Percentiles rank a stretch among this genome's conserved stretches.
Conservation (phyloP, 352 stramenopile genomes). For the Pseudoperonospora humuli region DNA sequence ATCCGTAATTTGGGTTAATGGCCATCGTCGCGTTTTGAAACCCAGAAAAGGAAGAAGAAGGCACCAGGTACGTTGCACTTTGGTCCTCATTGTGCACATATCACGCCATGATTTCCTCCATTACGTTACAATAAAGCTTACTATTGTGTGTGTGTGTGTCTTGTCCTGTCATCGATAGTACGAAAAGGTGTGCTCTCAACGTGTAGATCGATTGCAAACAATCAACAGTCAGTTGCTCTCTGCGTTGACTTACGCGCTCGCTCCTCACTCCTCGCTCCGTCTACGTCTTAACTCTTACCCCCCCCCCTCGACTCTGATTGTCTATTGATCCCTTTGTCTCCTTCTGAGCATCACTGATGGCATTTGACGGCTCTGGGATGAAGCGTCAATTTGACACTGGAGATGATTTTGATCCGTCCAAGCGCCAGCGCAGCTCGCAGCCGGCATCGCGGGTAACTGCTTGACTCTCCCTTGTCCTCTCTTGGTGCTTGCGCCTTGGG, state of each 20-base stretch:
- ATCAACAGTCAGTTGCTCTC: conserved; percentile 9
- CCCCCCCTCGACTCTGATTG: background rate
- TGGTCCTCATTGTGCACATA: conserved; percentile 1
- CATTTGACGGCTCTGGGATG: conserved; percentile 16
- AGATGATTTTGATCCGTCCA: conserved; percentile 24
- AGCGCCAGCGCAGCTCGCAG: conserved; percentile 33
- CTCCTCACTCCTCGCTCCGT: conserved; percentile 1
- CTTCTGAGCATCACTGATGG: conserved; percentile 7
- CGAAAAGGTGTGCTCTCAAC: conserved; percentile 1
- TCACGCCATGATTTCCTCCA: background rate
- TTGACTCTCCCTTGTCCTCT: conserved; percentile 1
- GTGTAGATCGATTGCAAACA: conserved; percentile 12
- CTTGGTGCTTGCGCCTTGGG: conserved; percentile 1
- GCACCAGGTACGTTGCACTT: conserved; percentile 5
- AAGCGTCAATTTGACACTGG: conserved; percentile 37
- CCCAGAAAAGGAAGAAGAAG: conserved; percentile 1
- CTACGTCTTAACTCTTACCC: conserved; percentile 3
- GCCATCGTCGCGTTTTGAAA: background rate
- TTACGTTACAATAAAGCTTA: background rate
- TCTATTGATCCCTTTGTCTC: conserved; percentile 1
- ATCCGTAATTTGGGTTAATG: background rate
- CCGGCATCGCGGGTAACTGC: conserved; percentile 41
- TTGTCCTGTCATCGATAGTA: background rate
- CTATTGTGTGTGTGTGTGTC: conserved; percentile 5
- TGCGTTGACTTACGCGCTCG: conserved; percentile 9